These are phyloP conservation scores for Cytospora leucostoma DNA, from an alignment of 2,329 filamentous ascomycete species.

Conservation along the genomic window DNA sequence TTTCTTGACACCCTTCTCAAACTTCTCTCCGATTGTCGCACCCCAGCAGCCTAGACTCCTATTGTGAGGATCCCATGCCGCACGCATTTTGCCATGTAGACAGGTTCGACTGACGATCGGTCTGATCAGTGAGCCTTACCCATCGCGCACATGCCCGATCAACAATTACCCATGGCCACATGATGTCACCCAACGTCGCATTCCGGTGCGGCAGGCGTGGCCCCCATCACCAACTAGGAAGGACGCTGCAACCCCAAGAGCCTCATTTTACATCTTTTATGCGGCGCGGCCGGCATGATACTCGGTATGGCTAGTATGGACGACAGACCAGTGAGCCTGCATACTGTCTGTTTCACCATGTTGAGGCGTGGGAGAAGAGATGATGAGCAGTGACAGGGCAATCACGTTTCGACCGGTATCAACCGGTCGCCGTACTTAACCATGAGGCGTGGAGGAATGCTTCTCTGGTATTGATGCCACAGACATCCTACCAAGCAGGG, in stretches of 20 bases:
- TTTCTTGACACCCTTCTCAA: neutral
- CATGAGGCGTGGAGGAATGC: constrained; percentile 12
- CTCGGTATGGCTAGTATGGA: neutral
- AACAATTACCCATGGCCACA: constrained; percentile 7
- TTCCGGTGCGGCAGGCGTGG: constrained; percentile 9
- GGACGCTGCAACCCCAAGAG: constrained; percentile 6
- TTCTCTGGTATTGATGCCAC: constrained; percentile 15
- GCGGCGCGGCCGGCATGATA: constrained; percentile 13
- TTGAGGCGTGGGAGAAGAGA: constrained; percentile 10
- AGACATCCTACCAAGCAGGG: constrained; percentile 9
- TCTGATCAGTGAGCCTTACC: constrained; percentile 13
- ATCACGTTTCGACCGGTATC: constrained; percentile 2
- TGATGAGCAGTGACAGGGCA: constrained; percentile 3
- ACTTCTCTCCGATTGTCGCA: neutral
- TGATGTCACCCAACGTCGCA: constrained; percentile 19
- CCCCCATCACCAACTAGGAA: constrained; percentile 10
- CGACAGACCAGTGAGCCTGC: constrained; percentile 1
- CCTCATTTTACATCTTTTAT: constrained; percentile 19
- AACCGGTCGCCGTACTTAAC: constrained; percentile 10
- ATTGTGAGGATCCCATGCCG: constrained; percentile 19
- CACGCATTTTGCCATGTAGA: neutral
- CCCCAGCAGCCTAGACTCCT: constrained; percentile 17
- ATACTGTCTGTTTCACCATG: constrained; percentile 20
- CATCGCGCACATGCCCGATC: constrained; percentile 13
- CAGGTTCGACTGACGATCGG: neutral